These are phyloP conservation scores for Byssochlamys sp. DNA, from an alignment of 2,329 filamentous ascomycete genomes.

Conservation along the genomic window DNA sequence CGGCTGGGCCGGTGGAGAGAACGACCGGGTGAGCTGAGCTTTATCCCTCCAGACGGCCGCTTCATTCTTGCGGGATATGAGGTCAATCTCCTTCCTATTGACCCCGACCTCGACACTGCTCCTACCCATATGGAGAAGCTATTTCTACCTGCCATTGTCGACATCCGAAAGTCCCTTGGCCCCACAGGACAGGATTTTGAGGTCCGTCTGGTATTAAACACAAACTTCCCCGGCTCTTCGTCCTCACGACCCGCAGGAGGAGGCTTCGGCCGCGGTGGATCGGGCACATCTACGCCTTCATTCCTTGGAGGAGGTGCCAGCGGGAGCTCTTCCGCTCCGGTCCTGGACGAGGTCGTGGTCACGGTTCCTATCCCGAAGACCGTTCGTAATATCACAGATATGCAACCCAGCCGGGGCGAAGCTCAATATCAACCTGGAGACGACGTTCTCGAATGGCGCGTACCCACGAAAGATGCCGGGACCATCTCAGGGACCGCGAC, in stretches of 20 bases:
- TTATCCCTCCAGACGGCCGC: slow-evolving; percentile 85
- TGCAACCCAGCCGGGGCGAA: slow-evolving; percentile 72
- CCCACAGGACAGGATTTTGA: slow-evolving; percentile 74
- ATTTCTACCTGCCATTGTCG: slow-evolving; percentile 70
- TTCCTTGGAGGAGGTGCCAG: slow-evolving; percentile 39
- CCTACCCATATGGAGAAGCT: slow-evolving; percentile 52
- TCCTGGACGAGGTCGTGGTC: slow-evolving; percentile 67
- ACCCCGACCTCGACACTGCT: slow-evolving; percentile 47
- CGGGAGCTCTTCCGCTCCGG: slow-evolving; percentile 51
- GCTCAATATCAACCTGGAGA: slow-evolving; percentile 70
- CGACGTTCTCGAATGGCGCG: slow-evolving; percentile 67
- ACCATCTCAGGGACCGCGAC: slow-evolving; percentile 59
- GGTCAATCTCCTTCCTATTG: slow-evolving; percentile 73
- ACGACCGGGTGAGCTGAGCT: slow-evolving; percentile 81
- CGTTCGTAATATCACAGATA: slow-evolving; percentile 73
- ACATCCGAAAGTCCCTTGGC: slow-evolving; percentile 73
- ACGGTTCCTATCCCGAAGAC: slow-evolving; percentile 67
- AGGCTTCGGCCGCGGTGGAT: slow-evolving; percentile 26
- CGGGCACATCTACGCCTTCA: slow-evolving; percentile 40
- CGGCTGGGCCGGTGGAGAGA: slow-evolving; percentile 83
- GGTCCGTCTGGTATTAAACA: slow-evolving; percentile 64
- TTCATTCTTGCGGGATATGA: slow-evolving; percentile 93
- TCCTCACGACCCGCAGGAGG: slow-evolving; percentile 29
- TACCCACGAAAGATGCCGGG: slow-evolving; percentile 66
- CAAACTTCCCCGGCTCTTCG: slow-evolving; percentile 49